Conservation (phyloP, 2,329 filamentous ascomycete species). For the Dactylellina drechsleri region DNA sequence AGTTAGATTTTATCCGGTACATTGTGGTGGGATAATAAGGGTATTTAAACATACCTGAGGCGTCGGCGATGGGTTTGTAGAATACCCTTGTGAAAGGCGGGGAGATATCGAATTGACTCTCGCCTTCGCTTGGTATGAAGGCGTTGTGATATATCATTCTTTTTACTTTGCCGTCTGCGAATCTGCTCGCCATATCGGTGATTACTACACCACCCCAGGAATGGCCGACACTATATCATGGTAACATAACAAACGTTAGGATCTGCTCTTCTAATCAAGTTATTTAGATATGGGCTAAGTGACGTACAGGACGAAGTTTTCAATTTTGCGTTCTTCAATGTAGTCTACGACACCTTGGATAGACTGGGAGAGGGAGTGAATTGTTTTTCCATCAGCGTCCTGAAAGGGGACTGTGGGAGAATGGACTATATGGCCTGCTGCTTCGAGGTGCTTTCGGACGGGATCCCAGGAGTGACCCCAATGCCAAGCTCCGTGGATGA, state of each 20-base stretch:
- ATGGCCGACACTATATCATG: slow-evolving; percentile 35
- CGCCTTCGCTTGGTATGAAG: slow-evolving; percentile 29
- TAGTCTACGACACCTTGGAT: slow-evolving; percentile 27
- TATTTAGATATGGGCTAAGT: no score
- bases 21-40: no score
- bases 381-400: slow-evolving; percentile 13
- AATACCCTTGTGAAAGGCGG: slow-evolving; percentile 19
- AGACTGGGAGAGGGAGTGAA: slow-evolving; percentile 23
- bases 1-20: not conserved
- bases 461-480: slow-evolving; percentile 25
- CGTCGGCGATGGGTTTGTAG: slow-evolving; percentile 15
- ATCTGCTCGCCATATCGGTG: slow-evolving; percentile 31
- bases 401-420: slow-evolving; percentile 24
- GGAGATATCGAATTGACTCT: slow-evolving; percentile 20
- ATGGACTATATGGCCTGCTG: slow-evolving; percentile 44
- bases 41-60: slow-evolving; percentile 20
- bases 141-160: slow-evolving; percentile 43
- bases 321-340: slow-evolving; percentile 29
- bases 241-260: not conserved
- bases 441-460: slow-evolving; percentile 27
- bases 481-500: slow-evolving; percentile 49
- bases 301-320: slow-evolving; percentile 37
- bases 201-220: slow-evolving; percentile 45
- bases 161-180: slow-evolving; percentile 39
- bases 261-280: not conserved